These are phyloP conservation scores for Phyllostachys edulis DNA, from an alignment of 176 grass and related monocot species.

Conservation along the genomic window DNA sequence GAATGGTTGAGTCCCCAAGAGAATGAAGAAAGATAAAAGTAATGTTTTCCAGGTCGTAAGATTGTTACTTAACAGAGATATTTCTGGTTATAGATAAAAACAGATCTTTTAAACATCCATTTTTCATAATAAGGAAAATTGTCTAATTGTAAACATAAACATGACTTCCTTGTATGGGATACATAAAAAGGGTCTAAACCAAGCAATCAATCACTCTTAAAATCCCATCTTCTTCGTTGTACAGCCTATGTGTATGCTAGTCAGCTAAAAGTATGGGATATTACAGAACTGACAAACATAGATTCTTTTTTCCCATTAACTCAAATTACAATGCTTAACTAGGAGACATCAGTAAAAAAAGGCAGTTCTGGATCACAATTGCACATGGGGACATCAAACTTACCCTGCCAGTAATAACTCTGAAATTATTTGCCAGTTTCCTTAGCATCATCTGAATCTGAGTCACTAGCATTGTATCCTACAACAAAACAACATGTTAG, in stretches of 20 bases:
- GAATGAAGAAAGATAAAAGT: neutral
- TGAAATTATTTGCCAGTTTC: constrained; percentile 53
- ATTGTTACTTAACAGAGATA: neutral
- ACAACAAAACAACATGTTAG: constrained; percentile 28
- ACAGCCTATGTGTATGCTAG: neutral
- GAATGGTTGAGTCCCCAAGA: neutral
- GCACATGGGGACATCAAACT: constrained; percentile 13
- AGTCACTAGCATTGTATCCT: constrained; percentile 98
- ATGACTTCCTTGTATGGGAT: neutral
- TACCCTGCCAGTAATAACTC: constrained; percentile 26
- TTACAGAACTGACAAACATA: constrained; percentile 1
- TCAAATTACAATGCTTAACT: constrained; percentile 12
- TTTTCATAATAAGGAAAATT: neutral
- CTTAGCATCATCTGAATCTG: constrained; percentile 72
- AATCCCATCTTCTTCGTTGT: neutral
- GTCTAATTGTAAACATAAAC: neutral
- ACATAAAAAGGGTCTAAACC: constrained; percentile 2
- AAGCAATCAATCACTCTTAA: constrained; percentile 5
- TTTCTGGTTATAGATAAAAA: neutral
- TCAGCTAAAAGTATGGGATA: neutral
- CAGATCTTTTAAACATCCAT: neutral
- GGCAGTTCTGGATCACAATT: neutral
- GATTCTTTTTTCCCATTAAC: constrained; percentile 9
- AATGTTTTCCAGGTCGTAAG: neutral
- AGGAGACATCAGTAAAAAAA: neutral